Evolutionary conservation across 805 yeast species (phyloP), one percentile per base, ranked within the genome.

Genomic region (Lachancea fermentati): DNA sequence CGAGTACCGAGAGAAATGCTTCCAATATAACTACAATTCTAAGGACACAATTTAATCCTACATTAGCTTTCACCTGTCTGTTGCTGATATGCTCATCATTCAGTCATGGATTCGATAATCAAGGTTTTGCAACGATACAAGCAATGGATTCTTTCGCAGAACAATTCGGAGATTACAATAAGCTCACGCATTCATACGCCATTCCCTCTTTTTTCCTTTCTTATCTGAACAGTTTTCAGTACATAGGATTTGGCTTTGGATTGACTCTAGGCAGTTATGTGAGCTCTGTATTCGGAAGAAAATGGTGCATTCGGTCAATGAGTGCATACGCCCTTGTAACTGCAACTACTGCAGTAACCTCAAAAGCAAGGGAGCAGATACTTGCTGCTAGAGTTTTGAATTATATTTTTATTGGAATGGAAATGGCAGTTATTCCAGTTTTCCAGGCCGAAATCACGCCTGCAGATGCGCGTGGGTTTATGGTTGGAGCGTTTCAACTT

Each of bases 111-210:
- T 37, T 37, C 26, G 41, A 37, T 19, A 37, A 37, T 15, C 41
- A 37, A 28, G 41, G 41, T 16, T 37, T 37, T 19, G 34, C 41
- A 13, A 37, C 41, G 7, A 37, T 37, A 24, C 41, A 37, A 31
- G 41, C 41, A 19, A 37, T 31, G 41, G 41, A 37, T 16, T 30
- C 41, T 3, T 37, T 37, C 28, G 22, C 29, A 7, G 36, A 37
- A 30, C 36, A 31, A 31, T 37, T 37, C 26, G 41, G 41, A 3
- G 36, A 37, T 17, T 37, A 37, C 36, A 31, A 37, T 32, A 12
- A 29, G 7, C 17, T 13, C 16, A 31, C 36, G 8, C 22, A 15
- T 6, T 11, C 14, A 14, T 37, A 37, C 18, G 7, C 30, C 13
- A 37, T 37, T 19, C 36, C 41, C 4, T 19, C 41, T 12, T 9